These are phyloP conservation scores for Aspergillaceae sp. DNA, from an alignment of 2,329 filamentous ascomycete species.

Conservation along the genomic window DNA sequence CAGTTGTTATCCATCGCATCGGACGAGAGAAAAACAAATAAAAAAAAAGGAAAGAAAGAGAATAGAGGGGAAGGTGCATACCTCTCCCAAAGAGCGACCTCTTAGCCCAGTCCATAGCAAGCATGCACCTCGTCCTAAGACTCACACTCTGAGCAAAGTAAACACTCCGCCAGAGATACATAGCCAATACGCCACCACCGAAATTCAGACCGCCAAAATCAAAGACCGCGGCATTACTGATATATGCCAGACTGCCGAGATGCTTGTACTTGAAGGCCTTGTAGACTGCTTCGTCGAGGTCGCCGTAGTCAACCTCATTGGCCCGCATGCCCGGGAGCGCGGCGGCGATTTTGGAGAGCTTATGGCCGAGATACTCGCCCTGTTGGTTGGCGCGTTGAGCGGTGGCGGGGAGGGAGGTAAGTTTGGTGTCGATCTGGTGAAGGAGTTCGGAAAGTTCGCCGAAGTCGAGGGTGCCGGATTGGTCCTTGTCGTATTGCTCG, in stretches of 20 bases:
- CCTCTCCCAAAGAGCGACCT: slow-evolving; percentile 89
- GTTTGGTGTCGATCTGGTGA: slow-evolving; percentile 84
- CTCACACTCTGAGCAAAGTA: slow-evolving; percentile 98
- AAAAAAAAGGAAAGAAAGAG: neutral
- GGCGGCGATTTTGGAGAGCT: slow-evolving; percentile 84
- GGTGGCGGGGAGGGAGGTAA: slow-evolving; percentile 88
- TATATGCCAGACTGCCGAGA: slow-evolving; percentile 83
- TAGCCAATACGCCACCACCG: slow-evolving; percentile 77
- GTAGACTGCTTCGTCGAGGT: slow-evolving; percentile 85
- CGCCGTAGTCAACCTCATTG: slow-evolving; percentile 79
- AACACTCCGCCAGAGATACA: slow-evolving; percentile 91
- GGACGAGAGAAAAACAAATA: neutral
- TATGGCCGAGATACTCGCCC: slow-evolving; percentile 81
- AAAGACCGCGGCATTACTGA: slow-evolving; percentile 94
- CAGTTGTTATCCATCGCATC: neutral
- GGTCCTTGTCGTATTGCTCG: slow-evolving; percentile 82
- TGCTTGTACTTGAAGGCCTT: slow-evolving; percentile 92
- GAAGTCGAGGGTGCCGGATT: slow-evolving; percentile 88
- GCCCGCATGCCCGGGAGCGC: slow-evolving; percentile 63
- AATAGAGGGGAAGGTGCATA: slow-evolving; percentile 41
- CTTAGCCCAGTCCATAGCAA: slow-evolving; percentile 99
- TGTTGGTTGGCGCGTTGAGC: slow-evolving; percentile 96
- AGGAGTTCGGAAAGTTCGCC: slow-evolving; percentile 82
- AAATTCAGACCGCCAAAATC: slow-evolving; percentile 74
- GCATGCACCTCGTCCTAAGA: slow-evolving; percentile 72